Base-by-base conservation (phyloP, 257 asterid species). In the Agastache rugosa region DNA sequence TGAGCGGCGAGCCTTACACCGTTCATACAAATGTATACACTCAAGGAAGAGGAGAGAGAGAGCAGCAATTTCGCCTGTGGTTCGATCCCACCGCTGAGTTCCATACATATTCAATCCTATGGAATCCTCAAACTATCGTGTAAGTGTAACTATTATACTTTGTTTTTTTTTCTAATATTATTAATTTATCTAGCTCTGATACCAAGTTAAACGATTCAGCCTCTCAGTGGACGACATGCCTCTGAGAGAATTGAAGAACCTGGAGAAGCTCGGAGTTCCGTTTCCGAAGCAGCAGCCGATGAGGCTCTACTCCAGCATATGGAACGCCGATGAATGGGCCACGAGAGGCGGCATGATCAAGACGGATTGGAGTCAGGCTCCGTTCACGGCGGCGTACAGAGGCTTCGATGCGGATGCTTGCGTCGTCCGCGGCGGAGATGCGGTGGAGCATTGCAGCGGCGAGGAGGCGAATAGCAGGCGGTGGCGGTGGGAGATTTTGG, bases 241-340 rank as follows among this genome's bases (percentile, higher is more conserved):
- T 0, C 61, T 77, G 10, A 78, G 88, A 54, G 84, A 66, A 16
- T 80, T 85, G 85, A 87, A 80, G 84, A 85, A 85, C 29, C 41
- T 87, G 58, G 89, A 82, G 31, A 37, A 25, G 8, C 35, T 0
- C 2, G 87, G 87, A 3, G 87, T 86, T 0, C 66, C 84, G 20
- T 86, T 80, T 11, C 91, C 88, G 2, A 76, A 71, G 35, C 50
- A 37, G 31, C 88, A 86, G 69, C 35, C 85, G 10, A 86, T 86
- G 91, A 82, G 55, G 71, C 15, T 78, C 0, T 72, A 77, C 77
- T 77, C 81, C 1, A 86, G 88, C 73, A 42, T 86, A 23, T 86
- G 88, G 87, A 72, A 86, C 15, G 91, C 87, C 0, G 89, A 86
- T 66, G 69, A 86, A 31, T 86, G 88, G 91, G 91, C 91, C 9